Percentiles rank a stretch among this genome's conserved stretches.
phyloP scores from a whole-genome alignment of 176 grass and related monocot species.

The Secale cereale region DNA sequence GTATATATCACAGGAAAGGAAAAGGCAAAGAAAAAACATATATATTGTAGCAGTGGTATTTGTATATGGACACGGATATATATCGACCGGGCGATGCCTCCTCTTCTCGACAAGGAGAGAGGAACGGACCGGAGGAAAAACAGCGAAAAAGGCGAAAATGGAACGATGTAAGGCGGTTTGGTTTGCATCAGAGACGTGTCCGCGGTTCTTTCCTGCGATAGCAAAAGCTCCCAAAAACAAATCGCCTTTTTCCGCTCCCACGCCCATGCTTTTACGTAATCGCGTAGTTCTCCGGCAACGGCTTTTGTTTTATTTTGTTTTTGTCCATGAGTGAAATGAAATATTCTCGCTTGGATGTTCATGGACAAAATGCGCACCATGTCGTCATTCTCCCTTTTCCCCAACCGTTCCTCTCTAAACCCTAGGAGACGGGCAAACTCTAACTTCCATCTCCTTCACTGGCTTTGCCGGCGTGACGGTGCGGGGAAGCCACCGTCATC shows the following conservation, averaged over 20 bases:
- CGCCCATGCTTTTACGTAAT: constrained; percentile 35
- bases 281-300: neutral
- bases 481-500: too few relatives aligned
- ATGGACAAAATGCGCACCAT: neutral
- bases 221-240: constrained; percentile 31
- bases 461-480: too few relatives aligned
- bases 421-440: too few relatives aligned
- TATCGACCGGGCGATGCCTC: neutral
- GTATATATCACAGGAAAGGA: constrained; percentile 19
- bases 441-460: too few relatives aligned
- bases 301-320: neutral
- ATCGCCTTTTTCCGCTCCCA: neutral
- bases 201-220: constrained; percentile 45
- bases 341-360: neutral
- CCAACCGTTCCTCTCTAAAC: too few relatives aligned
- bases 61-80: neutral
- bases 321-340: neutral
- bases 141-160: neutral
- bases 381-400: too few relatives aligned
- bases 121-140: neutral
- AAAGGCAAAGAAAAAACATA: neutral
- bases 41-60: neutral
- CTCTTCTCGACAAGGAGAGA: neutral
- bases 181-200: constrained; percentile 59
- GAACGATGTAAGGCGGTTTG: constrained; percentile 48